These are phyloP conservation scores for Penicillium subrubescens DNA, from an alignment of 495 filamentous ascomycete species.

Conservation along the genomic window DNA sequence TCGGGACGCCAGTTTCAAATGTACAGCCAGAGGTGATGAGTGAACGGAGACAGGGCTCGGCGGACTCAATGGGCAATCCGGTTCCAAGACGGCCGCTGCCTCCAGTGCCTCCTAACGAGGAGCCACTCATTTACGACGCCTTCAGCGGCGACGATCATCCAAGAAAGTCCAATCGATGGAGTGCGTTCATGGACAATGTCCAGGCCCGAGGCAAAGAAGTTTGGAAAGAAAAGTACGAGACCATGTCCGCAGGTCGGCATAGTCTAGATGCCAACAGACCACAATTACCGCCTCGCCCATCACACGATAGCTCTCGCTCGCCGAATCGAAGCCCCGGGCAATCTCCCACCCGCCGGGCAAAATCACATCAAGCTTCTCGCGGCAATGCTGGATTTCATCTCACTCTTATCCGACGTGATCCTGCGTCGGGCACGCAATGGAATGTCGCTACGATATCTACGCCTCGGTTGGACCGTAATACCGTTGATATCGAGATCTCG, in stretches of 20 bases:
- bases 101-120: conserved; percentile 33
- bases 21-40: background rate
- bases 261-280: conserved; percentile 41
- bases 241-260: conserved; percentile 28
- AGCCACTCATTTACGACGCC: conserved; percentile 11
- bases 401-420: conserved; percentile 87
- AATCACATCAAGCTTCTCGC: background rate
- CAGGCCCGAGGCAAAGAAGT: conserved; percentile 23
- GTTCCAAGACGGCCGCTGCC: conserved; percentile 33
- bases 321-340: conserved; percentile 33
- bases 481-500: conserved; percentile 61
- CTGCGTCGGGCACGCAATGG: conserved; percentile 78
- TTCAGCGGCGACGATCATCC: conserved; percentile 12
- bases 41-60: background rate
- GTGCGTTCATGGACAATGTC: conserved; percentile 32
- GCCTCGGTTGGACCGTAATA: conserved; percentile 32
- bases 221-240: conserved; percentile 30
- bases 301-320: conserved; percentile 28
- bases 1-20: conserved; percentile 20
- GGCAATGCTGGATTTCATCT: conserved; percentile 57
- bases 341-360: conserved; percentile 25
- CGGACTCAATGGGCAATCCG: conserved; percentile 3
- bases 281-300: conserved; percentile 34
- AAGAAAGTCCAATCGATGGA: conserved; percentile 37
- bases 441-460: conserved; percentile 77